Percentiles rank a stretch among this genome's conserved stretches.
These are phyloP conservation scores for Ceratobasidium sp. DNA, from an alignment of 1,284 basidiomycete genomes.

Conservation along the genomic window DNA sequence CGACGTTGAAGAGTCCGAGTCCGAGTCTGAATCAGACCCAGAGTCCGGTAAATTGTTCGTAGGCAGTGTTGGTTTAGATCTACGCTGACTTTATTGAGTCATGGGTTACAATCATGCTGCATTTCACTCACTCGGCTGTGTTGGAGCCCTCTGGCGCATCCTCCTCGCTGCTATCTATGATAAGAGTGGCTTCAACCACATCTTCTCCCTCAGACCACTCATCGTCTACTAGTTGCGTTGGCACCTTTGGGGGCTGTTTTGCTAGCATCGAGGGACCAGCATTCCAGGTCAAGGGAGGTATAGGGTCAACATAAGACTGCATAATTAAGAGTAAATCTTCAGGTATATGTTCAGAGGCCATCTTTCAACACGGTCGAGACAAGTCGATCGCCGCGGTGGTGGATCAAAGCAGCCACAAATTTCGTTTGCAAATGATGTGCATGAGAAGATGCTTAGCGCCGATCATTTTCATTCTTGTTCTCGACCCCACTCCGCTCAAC, in stretches of 20 bases:
- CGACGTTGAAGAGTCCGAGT: slow-evolving; percentile 50
- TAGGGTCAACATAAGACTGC: slow-evolving; percentile 32
- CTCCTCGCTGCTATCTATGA: slow-evolving; percentile 4
- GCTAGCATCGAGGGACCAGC: not conserved
- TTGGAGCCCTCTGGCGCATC: not conserved
- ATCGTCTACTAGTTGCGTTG: not conserved
- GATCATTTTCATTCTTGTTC: not conserved
- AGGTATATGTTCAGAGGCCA: slow-evolving; percentile 7
- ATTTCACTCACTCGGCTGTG: slow-evolving; percentile 17
- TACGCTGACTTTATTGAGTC: not conserved
- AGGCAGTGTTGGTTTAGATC: not conserved
- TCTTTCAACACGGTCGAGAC: not conserved
- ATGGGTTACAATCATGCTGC: not conserved
- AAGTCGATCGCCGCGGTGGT: not conserved
- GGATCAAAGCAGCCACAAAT: slow-evolving; percentile 1
- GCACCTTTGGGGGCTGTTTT: not conserved
- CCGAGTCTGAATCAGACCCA: slow-evolving; percentile 52
- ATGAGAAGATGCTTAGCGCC: not conserved
- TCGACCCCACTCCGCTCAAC: not conserved
- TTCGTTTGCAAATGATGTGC: slow-evolving; percentile 27
- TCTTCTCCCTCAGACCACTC: slow-evolving; percentile 35
- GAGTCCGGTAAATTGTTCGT: not conserved
- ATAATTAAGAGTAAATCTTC: slow-evolving; percentile 34
- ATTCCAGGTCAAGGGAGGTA: not conserved
- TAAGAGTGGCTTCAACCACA: slow-evolving; percentile 16